Evolutionary conservation across 768 basidiomycete genomes (phyloP), one percentile per base, ranked within the genome.

Genomic region (Bullera alba): DNA sequence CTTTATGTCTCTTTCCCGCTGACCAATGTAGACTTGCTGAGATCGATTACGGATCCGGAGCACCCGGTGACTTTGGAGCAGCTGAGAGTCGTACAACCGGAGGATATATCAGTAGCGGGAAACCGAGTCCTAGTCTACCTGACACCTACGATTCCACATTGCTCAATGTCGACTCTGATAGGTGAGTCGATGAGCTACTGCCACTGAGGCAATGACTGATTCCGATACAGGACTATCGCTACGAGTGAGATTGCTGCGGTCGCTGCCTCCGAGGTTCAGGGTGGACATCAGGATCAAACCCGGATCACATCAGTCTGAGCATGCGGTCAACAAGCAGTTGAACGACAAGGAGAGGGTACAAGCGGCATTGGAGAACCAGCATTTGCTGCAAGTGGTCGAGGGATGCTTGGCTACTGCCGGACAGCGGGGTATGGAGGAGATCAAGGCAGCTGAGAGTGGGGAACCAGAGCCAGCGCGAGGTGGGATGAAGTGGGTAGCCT

Each of bases 281-380:
- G 81, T 99, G 26, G 92, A 96, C 73, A 89, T 99, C 53, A 79
- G 80, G 29, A 81, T 99, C 42, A 88, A 91, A 67, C 86, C 87
- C 36, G 95, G 95, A 2, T 92, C 88, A 1, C 95, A 99, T 75
- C 88, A 96, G 71, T 92, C 88, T 69, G 93, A 96, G 69, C 78
- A 83, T 49, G 84, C 90, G 45, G 95, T 99, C 10, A 99, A 97
- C 74, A 96, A 96, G 71, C 95, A 99, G 65, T 78, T 99, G 28
- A 99, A 99, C 63, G 95, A 99, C 75, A 99, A 99, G 73, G 95
- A 99, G 74, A 79, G 95, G 34, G 95, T 97, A 1, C 91, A 91
- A 22, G 95, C 95, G 10, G 95, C 95, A 1, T 77, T 97, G 42
- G 95, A 99, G 73, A 97, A 97, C 73, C 79, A 82, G 2, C 80